Evolutionary conservation across 2,329 filamentous ascomycete genomes (phyloP).

Genomic region (Penicillium sp.): DNA sequence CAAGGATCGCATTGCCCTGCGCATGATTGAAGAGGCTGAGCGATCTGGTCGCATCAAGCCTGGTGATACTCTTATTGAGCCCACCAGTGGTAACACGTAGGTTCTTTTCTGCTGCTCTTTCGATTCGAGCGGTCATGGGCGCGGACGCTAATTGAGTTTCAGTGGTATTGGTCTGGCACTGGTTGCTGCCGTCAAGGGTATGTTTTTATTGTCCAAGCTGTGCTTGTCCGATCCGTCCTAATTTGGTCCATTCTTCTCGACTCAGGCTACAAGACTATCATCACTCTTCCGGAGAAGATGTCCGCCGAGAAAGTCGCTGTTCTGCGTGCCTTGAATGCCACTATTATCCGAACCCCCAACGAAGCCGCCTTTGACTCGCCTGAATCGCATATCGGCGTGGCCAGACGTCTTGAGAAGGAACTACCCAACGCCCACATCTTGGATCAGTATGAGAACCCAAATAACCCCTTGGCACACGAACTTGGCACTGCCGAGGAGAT

Average conservation of each 20-base stretch:
- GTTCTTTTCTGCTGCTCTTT: conserved; percentile 16
- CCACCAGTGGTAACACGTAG: conserved; percentile 90
- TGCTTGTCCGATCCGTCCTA: neutral
- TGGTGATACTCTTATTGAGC: conserved; percentile 95
- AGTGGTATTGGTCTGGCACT: conserved; percentile 89
- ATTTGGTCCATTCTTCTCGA: neutral
- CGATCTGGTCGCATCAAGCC: conserved; percentile 90
- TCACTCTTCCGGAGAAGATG: conserved; percentile 99
- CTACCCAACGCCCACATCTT: conserved; percentile 96
- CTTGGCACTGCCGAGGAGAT: conserved; percentile 94
- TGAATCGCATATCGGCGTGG: conserved; percentile 96
- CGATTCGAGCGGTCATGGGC: neutral
- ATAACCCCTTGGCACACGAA: conserved; percentile 94
- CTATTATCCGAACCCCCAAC: conserved; percentile 95
- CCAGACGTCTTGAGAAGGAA: conserved; percentile 85
- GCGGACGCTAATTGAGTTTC: neutral
- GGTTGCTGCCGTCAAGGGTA: conserved; percentile 84
- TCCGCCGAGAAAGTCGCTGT: conserved; percentile 97
- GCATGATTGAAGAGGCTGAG: conserved; percentile 97
- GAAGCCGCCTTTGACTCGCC: conserved; percentile 92
- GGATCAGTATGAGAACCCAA: conserved; percentile 88
- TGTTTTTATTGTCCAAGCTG: neutral
- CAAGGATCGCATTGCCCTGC: conserved; percentile 91
- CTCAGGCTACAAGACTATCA: conserved; percentile 87
- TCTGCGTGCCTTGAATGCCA: conserved; percentile 86